These are phyloP conservation scores for Selenicereus undatus DNA, from an alignment of 148 eudicot genomes.

Conservation along the genomic window DNA sequence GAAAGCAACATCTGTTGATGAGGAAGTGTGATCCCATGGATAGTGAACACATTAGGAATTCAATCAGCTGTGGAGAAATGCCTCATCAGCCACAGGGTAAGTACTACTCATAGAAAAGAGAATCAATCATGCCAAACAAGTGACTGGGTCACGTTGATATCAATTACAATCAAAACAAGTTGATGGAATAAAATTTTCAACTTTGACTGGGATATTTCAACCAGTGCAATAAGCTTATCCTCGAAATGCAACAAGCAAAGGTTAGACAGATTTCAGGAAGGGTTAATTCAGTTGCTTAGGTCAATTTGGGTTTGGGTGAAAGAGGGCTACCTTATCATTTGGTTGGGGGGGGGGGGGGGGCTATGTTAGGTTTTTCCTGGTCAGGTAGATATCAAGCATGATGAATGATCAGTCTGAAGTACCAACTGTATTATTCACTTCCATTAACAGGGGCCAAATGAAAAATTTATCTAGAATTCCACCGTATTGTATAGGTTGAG, in stretches of 20 bases:
- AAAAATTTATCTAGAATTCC: background rate
- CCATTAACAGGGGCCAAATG: background rate
- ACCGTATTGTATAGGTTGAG: background rate
- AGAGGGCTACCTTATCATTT: too few species aligned
- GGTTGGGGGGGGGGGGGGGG: too few species aligned
- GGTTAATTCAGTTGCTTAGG: background rate
- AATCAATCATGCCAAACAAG: background rate
- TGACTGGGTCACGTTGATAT: background rate
- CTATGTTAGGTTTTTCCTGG: too few species aligned
- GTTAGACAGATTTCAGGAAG: background rate
- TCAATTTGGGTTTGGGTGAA: background rate
- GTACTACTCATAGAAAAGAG: too few species aligned
- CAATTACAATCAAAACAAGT: background rate
- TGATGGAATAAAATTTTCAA: background rate
- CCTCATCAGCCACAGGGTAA: background rate
- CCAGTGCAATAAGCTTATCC: too few species aligned
- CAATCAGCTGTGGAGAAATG: background rate
- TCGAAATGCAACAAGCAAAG: background rate
- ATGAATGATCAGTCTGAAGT: background rate
- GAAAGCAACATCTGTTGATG: conserved; percentile 5
- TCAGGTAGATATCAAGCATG: background rate
- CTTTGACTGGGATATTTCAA: too few species aligned
- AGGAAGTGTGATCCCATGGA: background rate
- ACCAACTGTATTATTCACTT: background rate
- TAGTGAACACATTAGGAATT: background rate